A percentile compares a stretch with the other conserved stretches of the same genome.
Conservation (phyloP, 1,139 yeast genomes). For the Sugiyamaella xylanicola region DNA sequence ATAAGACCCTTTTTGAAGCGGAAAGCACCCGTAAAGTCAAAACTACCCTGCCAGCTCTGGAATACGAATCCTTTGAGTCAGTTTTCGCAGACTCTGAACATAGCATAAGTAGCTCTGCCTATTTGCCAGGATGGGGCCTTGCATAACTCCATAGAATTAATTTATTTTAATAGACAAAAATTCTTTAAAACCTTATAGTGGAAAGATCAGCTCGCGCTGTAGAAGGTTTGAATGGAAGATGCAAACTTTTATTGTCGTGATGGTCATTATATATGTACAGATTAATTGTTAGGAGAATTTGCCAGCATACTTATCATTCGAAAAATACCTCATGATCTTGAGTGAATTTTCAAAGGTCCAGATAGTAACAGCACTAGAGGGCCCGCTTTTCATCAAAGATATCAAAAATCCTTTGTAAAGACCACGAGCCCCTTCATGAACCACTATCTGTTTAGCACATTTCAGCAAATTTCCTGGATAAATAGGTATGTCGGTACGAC, state of each 20-base stretch:
- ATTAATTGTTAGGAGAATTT: not conserved
- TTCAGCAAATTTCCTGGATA: constrained; percentile 23
- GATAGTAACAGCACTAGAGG: constrained; percentile 74
- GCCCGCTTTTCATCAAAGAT: constrained; percentile 74
- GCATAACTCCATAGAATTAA: constrained; percentile 1
- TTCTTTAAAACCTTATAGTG: not conserved
- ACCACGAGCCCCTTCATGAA: constrained; percentile 63
- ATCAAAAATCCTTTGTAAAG: constrained; percentile 73
- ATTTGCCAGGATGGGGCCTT: constrained; percentile 17
- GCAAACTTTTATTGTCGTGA: not conserved
- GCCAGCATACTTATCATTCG: not conserved
- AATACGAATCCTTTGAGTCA: constrained; percentile 62
- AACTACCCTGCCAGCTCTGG: constrained; percentile 70
- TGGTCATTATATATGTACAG: not conserved
- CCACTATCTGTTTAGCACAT: constrained; percentile 47
- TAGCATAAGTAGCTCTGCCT: not conserved
- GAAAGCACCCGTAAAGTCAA: constrained; percentile 72
- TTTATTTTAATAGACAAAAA: not conserved
- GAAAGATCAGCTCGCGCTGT: not conserved
- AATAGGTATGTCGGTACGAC: constrained; percentile 22
- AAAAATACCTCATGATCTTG: constrained; percentile 10
- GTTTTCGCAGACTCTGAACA: constrained; percentile 40
- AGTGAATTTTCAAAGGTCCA: constrained; percentile 62
- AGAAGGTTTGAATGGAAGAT: not conserved
- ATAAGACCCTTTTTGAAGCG: constrained; percentile 69